Evolutionary conservation across 1,284 basidiomycete species (phyloP), one percentile per base, ranked within the genome.

Genomic region (Dichomitus squalens): DNA sequence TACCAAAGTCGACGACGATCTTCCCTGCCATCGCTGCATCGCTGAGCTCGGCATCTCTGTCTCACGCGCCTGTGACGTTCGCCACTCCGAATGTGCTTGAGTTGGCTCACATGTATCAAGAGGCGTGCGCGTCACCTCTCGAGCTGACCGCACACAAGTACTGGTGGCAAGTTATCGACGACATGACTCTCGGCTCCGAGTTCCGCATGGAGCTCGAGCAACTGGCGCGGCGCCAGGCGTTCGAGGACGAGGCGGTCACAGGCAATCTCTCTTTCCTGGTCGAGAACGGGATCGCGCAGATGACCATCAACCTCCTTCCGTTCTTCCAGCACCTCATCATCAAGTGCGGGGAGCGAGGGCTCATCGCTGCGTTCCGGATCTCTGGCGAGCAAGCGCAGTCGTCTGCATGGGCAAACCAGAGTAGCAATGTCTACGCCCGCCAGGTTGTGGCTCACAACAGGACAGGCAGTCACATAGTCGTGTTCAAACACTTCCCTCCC

Each of bases 81-180:
- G 79, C 86, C 38, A 88, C 93, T 0, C 94, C 95, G 0, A 96
- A 96, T 72, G 69, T 87, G 14, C 73, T 90, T 25, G 95, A 96
- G 71, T 81, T 96, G 18, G 72, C 76, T 14, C 79, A 84, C 12
- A 75, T 96, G 55, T 90, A 90, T 70, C 75, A 78, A 14, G 73
- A 78, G 56, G 80, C 80, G 1, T 72, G 74, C 43, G 71, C 76
- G 5, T 81, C 82, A 18, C 70, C 75, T 2, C 71, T 74, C 27
- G 77, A 81, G 56, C 73, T 88, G 7, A 82, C 80, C 49, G 76
- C 81, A 3, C 78, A 81, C 60, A 72, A 73, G 3, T 65, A 69
- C 8, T 93, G 89, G 88, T 92, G 90, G 88, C 72, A 70, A 31
- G 73, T 73, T 25, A 75, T 92, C 50, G 84, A 93, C 69, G 71